A percentile compares a stretch with the other conserved stretches of the same genome.
Conservation (phyloP, 805 yeast genomes). For the Candida insectalens region DNA sequence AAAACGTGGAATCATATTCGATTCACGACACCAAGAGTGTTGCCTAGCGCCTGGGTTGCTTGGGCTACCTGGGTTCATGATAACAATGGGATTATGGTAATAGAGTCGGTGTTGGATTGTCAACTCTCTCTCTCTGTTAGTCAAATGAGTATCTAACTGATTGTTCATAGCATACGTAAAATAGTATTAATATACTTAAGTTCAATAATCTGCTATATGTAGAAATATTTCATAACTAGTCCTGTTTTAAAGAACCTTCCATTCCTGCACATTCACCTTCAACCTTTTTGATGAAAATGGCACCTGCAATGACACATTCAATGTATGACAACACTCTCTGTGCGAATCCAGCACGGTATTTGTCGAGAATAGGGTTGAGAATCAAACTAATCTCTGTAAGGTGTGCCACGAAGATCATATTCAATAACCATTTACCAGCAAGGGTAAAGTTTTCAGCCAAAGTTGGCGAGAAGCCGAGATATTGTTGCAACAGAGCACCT, state of each 20-base stretch:
- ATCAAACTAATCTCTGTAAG: slow-evolving; percentile 36
- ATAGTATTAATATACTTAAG: too few relatives aligned
- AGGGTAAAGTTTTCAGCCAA: slow-evolving; percentile 5
- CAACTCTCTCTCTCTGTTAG: too few relatives aligned
- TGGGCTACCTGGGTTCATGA: too few relatives aligned
- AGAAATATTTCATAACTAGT: too few relatives aligned
- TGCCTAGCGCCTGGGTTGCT: too few relatives aligned
- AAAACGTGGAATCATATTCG: background rate
- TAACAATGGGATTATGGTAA: too few relatives aligned
- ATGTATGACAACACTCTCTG: slow-evolving; percentile 42
- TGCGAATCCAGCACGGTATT: slow-evolving; percentile 51
- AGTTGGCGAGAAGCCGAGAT: slow-evolving; percentile 4
- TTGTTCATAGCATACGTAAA: too few relatives aligned
- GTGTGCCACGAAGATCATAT: slow-evolving; percentile 33
- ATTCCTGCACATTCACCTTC: too few relatives aligned
- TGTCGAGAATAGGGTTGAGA: slow-evolving; percentile 39
- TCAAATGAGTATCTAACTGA: background rate
- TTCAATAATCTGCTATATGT: too few relatives aligned
- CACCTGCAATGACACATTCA: slow-evolving; percentile 55
- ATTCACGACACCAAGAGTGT: background rate
- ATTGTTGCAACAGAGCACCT: slow-evolving; percentile 3
- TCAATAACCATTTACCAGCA: slow-evolving; percentile 7
- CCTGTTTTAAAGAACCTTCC: too few relatives aligned
- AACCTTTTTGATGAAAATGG: slow-evolving; percentile 38
- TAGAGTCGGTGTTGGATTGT: too few relatives aligned